Base-by-base conservation (phyloP, 2,329 filamentous ascomycete species). In the Hymenoscyphus infarciens region DNA sequence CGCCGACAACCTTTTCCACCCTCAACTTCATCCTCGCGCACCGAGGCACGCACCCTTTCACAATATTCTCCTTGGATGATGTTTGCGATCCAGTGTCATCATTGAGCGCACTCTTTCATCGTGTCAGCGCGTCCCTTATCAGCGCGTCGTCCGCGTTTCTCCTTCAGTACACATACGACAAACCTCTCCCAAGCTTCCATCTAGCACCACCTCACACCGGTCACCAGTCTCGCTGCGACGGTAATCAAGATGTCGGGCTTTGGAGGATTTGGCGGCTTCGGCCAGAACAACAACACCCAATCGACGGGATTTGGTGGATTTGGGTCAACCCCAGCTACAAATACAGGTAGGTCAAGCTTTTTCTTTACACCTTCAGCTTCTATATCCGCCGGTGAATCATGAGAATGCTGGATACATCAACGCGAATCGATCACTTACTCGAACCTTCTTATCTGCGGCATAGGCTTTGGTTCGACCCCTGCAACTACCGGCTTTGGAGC, bases 251-350 rank as follows among this genome's bases (percentile, higher is more conserved):
- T 74, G 73, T 74, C 72, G n/a, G 81, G 81, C 71, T 80, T 81
- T 73, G 77, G 79, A 70, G 82, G 84, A 78, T 88, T 88, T 70
- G 82, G 84, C 13, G 58, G 45, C 79, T 88, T 88, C 76, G 84
- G 84, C 77, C 80, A 82, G 72, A 82, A 81, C 66, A 85, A 82
- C 73, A 79, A 78, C 57, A 71, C 72, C 59, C 66, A 78, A 76
- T 80, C 72, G 68, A 75, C 71, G 69, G 79, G 77, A 25, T 89
- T 89, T 75, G 83, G 83, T 45, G 85, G 84, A 54, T 87, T 75
- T 71, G 78, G 75, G 63, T 65, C 72, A 60, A 71, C 61, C 60
- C 66, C 68, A 55, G 72, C 70, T 57, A 71, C 71, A 27, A 73
- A 69, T 67, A 72, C 71, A 72, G 77, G 74, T 75, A 74, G 64